Conservation (phyloP, 148 eudicot species). For the Arctostaphylos glauca region DNA sequence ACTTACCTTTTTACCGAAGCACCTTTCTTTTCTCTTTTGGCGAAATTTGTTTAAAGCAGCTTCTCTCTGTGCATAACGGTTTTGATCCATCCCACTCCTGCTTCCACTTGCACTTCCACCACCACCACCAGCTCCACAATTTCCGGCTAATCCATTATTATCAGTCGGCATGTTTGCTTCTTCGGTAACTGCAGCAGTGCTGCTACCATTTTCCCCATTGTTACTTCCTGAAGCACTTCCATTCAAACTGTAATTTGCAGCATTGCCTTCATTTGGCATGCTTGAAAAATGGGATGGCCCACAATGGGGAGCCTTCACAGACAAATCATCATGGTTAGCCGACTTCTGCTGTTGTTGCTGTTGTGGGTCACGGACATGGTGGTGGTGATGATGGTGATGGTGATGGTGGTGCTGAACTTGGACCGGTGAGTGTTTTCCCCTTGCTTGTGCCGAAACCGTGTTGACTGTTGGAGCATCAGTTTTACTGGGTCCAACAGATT, state of each 20-base stretch:
- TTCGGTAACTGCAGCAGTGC: conserved; percentile 13
- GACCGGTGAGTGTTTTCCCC: conserved; percentile 14
- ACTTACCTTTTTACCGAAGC: conserved; percentile 34
- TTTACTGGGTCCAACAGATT: neutral
- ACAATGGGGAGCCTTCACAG: conserved; percentile 13
- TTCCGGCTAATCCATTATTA: conserved; percentile 13
- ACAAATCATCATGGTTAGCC: conserved; percentile 11
- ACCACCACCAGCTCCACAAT: neutral
- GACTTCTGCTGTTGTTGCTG: neutral
- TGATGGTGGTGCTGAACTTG: conserved; percentile 29
- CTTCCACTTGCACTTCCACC: conserved; percentile 4
- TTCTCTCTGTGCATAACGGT: conserved; percentile 24
- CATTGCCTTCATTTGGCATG: conserved; percentile 11
- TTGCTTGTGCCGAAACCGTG: conserved; percentile 12
- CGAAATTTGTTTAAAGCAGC: conserved; percentile 32
- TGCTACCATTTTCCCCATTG: conserved; percentile 19
- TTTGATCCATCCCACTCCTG: conserved; percentile 20
- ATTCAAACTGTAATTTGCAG: conserved; percentile 17
- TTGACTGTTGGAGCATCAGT: neutral
- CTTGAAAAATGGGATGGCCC: conserved; percentile 18
- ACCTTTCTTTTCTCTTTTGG: conserved; percentile 37
- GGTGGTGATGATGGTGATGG: conserved; percentile 27
- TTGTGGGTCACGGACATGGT: conserved; percentile 22
- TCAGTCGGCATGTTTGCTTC: conserved; percentile 16
- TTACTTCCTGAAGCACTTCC: conserved; percentile 27